Evolutionary conservation across 1,284 basidiomycete species (phyloP).

Genomic region (Golubevia sp.): DNA sequence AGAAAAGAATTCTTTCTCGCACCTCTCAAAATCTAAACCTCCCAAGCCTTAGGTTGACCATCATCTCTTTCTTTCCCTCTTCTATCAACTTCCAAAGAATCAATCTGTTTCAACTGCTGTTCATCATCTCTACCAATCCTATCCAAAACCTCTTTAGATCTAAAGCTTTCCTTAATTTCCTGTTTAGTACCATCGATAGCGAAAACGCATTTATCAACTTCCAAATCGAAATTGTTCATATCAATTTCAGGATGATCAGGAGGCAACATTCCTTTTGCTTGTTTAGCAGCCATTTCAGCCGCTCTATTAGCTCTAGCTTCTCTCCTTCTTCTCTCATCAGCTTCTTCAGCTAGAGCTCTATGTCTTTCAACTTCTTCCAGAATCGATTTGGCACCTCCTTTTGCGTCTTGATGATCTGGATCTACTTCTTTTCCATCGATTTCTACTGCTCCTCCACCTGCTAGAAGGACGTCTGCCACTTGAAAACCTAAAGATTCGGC

Average conservation of each 20-base stretch:
- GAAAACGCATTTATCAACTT: slow-evolving; percentile 2
- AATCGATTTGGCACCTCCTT: slow-evolving; percentile 41
- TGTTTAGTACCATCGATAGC: slow-evolving; percentile 15
- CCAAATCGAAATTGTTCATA: neutral
- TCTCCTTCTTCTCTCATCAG: slow-evolving; percentile 20
- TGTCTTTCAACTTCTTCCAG: slow-evolving; percentile 58
- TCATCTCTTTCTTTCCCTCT: slow-evolving; percentile 45
- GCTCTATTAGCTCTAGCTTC: slow-evolving; percentile 2
- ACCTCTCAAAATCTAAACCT: slow-evolving; percentile 39
- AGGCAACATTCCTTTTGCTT: neutral
- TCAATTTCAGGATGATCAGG: neutral
- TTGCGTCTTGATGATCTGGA: neutral
- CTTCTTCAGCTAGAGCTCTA: slow-evolving; percentile 49
- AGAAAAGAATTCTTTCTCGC: too few species aligned
- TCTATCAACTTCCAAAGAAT: slow-evolving; percentile 42
- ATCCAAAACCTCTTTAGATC: slow-evolving; percentile 7
- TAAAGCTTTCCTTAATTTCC: neutral
- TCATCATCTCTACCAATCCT: slow-evolving; percentile 1
- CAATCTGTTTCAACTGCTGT: slow-evolving; percentile 12
- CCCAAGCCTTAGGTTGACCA: slow-evolving; percentile 57
- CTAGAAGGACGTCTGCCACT: slow-evolving; percentile 44
- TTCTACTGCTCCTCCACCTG: slow-evolving; percentile 3
- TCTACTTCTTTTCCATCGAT: too few species aligned
- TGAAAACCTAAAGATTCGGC: slow-evolving; percentile 38
- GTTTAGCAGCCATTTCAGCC: slow-evolving; percentile 4